These are phyloP conservation scores for Aspergillus transmontanensis DNA, from an alignment of 2,329 filamentous ascomycete species.

Conservation along the genomic window DNA sequence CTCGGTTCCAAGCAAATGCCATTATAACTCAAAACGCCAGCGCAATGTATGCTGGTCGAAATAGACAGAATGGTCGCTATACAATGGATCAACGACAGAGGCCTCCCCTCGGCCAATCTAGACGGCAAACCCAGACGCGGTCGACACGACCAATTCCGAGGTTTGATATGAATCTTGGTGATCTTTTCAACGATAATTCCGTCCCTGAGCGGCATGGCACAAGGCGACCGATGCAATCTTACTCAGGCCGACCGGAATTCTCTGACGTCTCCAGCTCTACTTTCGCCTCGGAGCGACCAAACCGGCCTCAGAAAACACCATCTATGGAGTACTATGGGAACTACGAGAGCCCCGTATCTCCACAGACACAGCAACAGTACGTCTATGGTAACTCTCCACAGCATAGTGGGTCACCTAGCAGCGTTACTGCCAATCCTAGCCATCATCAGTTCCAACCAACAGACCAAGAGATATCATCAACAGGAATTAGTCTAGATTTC, in stretches of 20 bases:
- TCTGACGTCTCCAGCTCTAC: constrained; percentile 27
- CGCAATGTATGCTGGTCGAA: constrained; percentile 15
- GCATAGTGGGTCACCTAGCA: constrained; percentile 35
- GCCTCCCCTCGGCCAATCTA: constrained; percentile 30
- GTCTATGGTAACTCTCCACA: constrained; percentile 39
- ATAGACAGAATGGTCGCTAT: constrained; percentile 13
- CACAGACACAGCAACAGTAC: constrained; percentile 33
- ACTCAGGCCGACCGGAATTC: constrained; percentile 25
- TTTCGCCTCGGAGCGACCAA: constrained; percentile 26
- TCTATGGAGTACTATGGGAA: constrained; percentile 38
- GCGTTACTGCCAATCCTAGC: constrained; percentile 27
- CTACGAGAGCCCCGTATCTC: constrained; percentile 38
- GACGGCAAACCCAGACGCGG: constrained; percentile 37
- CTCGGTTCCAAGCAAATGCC: constrained; percentile 22
- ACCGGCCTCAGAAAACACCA: constrained; percentile 29
- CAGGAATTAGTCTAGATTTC: constrained; percentile 56
- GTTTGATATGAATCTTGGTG: constrained; percentile 61
- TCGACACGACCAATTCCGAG: constrained; percentile 52
- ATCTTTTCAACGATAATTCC: constrained; percentile 52
- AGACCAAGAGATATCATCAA: constrained; percentile 23
- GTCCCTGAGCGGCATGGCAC: constrained; percentile 36
- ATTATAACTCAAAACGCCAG: constrained; percentile 18
- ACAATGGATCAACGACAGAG: constrained; percentile 25
- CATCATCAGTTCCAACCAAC: constrained; percentile 25
- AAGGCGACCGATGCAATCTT: constrained; percentile 30